Evolutionary conservation across 805 yeast genomes (phyloP), one percentile per base, ranked within the genome.

Genomic region (Candida sanyiensis): DNA sequence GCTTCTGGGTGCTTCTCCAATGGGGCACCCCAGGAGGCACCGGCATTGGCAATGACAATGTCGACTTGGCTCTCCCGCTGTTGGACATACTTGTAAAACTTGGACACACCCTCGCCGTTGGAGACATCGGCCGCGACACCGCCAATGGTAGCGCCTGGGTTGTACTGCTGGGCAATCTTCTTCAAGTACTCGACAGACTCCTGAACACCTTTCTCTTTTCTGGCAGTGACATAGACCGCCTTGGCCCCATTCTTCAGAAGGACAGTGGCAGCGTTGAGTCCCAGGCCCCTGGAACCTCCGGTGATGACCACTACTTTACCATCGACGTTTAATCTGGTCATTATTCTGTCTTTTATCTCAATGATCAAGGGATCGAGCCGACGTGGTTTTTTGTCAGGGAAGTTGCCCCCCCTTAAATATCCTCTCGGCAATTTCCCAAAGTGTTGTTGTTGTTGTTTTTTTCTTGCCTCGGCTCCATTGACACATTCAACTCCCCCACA

Each of bases 211-310:
- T 67, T 57, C 23, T 61, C 69, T 50, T 80, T 78, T 57, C 90
- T 69, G 4, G 87, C 78, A 6, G 83, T 71, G 45, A 83, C 71
- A 44, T 75, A 75, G 18, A 82, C 76, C 19, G 72, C 62, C 26
- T 73, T 61, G 4, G 84, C 85, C 1, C 87, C 87, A 41, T 76
- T 74, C 33, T 63, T 56, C 5, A 80, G 70, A 29, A 79, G 66
- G 2, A 75, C 76, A 53, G 78, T 84, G 13, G 85, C 84, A 59
- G 81, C 75, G 53, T 75, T 61, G 30, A 77, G 70, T 0, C 90
- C 90, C 34, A 82, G 73, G 0, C 90, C 90, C 49, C 89, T 66
- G 19, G 86, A 75, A 21, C 88, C 87, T 4, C 88, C 89, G 6
- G 89, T 81, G 44, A 81, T 67, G 5, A 75, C 73, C 1, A 82